Evolutionary conservation across 345 rosid genomes (phyloP).

Genomic region (Xanthoceras sorbifolium): DNA sequence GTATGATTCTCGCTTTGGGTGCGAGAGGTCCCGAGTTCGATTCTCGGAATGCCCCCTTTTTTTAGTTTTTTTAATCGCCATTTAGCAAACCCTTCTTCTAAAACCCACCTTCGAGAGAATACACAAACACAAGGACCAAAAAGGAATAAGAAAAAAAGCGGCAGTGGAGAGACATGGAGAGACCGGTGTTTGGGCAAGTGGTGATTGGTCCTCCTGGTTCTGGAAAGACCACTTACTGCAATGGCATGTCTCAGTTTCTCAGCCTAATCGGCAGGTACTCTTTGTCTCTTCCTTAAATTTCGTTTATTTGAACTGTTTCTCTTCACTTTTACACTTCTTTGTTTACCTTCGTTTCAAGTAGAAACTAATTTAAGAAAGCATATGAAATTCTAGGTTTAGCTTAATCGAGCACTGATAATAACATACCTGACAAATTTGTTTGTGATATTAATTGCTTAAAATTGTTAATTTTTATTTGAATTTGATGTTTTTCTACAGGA

Average conservation of each 20-base stretch:
- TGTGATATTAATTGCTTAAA: not conserved
- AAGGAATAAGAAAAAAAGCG: not conserved
- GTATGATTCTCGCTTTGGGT: constrained; percentile 94
- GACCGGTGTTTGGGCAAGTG: constrained; percentile 89
- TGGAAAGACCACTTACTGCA: constrained; percentile 97
- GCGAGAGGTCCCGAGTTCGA: constrained; percentile 69
- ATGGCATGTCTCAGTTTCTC: constrained; percentile 98
- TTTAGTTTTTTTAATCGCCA: no score
- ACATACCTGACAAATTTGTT: not conserved
- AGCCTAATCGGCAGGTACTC: constrained; percentile 76
- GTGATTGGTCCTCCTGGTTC: constrained; percentile 97
- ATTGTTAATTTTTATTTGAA: not conserved
- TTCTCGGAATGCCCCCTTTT: constrained; percentile 26
- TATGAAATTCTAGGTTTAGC: not conserved
- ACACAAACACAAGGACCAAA: no score
- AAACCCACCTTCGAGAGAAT: not conserved
- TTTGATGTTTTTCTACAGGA: constrained; percentile 47
- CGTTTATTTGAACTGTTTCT: not conserved
- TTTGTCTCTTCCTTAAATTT: not conserved
- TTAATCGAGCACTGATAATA: not conserved
- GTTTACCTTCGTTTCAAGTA: not conserved
- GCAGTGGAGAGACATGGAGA: not conserved
- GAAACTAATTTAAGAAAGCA: no score
- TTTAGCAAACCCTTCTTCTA: not conserved
- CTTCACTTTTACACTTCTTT: not conserved